Base-by-base conservation (phyloP, 164 flowering plant genomes). In the Vitis vinifera region DNA sequence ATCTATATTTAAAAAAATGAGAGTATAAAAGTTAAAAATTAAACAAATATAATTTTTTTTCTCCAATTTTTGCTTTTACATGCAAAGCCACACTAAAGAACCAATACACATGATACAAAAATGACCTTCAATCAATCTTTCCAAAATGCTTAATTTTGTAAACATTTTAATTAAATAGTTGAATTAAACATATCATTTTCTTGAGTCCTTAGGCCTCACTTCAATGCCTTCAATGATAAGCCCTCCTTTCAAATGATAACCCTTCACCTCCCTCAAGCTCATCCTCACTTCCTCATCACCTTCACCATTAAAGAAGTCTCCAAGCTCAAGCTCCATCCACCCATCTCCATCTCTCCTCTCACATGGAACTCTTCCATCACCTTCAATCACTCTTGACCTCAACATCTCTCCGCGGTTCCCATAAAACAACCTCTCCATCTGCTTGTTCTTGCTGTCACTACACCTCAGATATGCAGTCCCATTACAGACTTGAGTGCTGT, bases 251-350 rank as follows among this genome's bases (percentile, higher is more conserved):
- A 82, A 44, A 10, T 78, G 83, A 8, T 56, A 50, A 5, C 86
- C 81, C 57, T 76, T 76, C 50, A 79, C 68, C 58, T 81, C 81
- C 58, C n/a, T 73, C 9, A 79, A 12, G 47, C 81, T 15, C 78
- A 80, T 79, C 56, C 27, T 66, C 31, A 83, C 80, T 0, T 75
- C 82, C 10, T 60, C 66, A 14, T 65, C 70, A 56, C 59, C 71
- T 2, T 49, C 79, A 47, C 59, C 65, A 14, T 13, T 76, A 14
- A 52, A 78, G 58, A 86, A 85, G 47, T 73, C 76, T 11, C 92
- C 92, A 47, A 88, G 10, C 47, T 83, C 85, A 48, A 86, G 77
- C 84, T 85, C 84, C 68, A 82, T 66, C 89, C 89, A 86, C 7
- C 85, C 84, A 56, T 86, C 87, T 14, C 55, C 65, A 56, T 86